Evolutionary conservation across 208 protist genomes (phyloP), one percentile per base, ranked within the genome.

Genomic region (Leishmania arabica): DNA sequence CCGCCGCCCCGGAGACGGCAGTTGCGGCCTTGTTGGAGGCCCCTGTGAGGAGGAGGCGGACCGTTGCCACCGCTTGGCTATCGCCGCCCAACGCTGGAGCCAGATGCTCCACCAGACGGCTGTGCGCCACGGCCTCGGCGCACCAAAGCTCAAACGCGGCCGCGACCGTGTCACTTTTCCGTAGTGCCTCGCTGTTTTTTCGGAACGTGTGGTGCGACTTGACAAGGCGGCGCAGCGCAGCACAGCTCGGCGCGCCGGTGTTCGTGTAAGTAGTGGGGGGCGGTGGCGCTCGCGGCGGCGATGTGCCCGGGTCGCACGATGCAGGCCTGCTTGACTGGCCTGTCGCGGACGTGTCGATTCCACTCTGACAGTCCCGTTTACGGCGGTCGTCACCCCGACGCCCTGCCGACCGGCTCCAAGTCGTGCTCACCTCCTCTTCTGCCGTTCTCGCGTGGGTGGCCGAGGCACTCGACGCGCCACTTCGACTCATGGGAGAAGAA

Each of bases 171-270:
- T 65, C 73, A 58, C 72, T 85, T 27, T 77, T 64, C 47, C 86
- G 82, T 60, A 93, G 75, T 0, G 83, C 79, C 11, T 68, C 64
- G 65, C 90, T 94, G 79, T 93, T 95, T 49, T 82, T 74, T 1
- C 56, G 51, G 60, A 88, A 82, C 4, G 80, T 80, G 21, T 31
- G 60, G 77, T 94, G 90, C 47, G 86, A 76, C 19, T 78, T 79
- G 45, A 93, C 60, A 3, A 93, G 82, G 45, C 80, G 80, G 24
- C 85, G 78, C 62, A 90, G 56, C 53, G 84, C 81, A 8, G 77
- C 47, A 45, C 54, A 77, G 76, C 72, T 51, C 74, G 53, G 31
- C 15, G 40, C 53, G 13, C 72, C 51, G 40, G 72, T 27, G 51
- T 62, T 76, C 49, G 72, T 76, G 72, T 73, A 73, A 11, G 31